Evolutionary conservation across 768 basidiomycete species (phyloP).

Genomic region (Rhodosporidiobolus odoratus): DNA sequence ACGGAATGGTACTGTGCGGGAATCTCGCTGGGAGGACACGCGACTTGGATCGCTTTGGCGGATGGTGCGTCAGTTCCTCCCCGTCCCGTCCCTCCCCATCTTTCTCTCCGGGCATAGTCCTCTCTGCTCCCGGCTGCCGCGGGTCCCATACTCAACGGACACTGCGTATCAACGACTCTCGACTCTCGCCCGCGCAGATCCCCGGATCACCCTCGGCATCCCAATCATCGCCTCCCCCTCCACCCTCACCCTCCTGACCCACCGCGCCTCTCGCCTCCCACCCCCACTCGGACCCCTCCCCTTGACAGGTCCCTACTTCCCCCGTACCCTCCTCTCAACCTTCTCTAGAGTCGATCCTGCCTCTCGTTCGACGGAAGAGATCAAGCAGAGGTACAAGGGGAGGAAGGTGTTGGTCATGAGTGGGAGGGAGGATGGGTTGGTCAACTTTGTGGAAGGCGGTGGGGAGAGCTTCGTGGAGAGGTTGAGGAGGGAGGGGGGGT

Average conservation of each 20-base stretch:
- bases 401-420: slow-evolving; percentile 71
- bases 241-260: slow-evolving; percentile 20
- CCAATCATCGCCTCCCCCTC: slow-evolving; percentile 42
- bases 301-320: slow-evolving; percentile 20
- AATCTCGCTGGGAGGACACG: slow-evolving; percentile 76
- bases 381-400: slow-evolving; percentile 55
- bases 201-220: slow-evolving; percentile 38
- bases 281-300: slow-evolving; percentile 7
- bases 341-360: slow-evolving; percentile 8
- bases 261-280: slow-evolving; percentile 27
- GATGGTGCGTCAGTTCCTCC: slow-evolving; percentile 48
- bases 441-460: slow-evolving; percentile 51
- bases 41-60: slow-evolving; percentile 66
- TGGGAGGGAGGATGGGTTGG: slow-evolving; percentile 61
- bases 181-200: too few relatives aligned
- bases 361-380: not conserved
- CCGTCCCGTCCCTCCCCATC: not conserved
- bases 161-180: too few relatives aligned
- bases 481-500: slow-evolving; percentile 8
- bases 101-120: not conserved
- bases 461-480: slow-evolving; percentile 58
- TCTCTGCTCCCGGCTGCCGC: not conserved
- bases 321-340: slow-evolving; percentile 11
- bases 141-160: not conserved
- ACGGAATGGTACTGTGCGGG: slow-evolving; percentile 68